Conservation (phyloP, 1,284 basidiomycete species). For the Moniliella sp. region DNA sequence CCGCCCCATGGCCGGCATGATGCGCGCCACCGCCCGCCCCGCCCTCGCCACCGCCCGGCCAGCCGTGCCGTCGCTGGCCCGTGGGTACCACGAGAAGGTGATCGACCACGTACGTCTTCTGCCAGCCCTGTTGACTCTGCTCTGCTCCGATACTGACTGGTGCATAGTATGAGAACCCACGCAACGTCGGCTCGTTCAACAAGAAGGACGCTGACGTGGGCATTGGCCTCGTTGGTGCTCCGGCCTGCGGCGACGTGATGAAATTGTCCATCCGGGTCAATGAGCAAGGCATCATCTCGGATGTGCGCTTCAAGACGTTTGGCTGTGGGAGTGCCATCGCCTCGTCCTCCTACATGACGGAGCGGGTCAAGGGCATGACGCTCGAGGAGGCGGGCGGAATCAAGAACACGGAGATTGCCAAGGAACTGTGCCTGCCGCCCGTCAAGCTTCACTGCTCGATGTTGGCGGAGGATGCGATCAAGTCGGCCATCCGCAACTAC, state of each 20-base stretch:
- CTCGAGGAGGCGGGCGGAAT: slow-evolving; percentile 84
- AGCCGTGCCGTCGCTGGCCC: neutral
- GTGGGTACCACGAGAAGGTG: slow-evolving; percentile 30
- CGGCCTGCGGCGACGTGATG: slow-evolving; percentile 86
- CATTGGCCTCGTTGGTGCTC: slow-evolving; percentile 90
- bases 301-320: slow-evolving; percentile 68
- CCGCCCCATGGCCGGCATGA: no score
- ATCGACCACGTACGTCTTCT: slow-evolving; percentile 15
- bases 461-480: slow-evolving; percentile 91
- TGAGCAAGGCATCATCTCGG: slow-evolving; percentile 74
- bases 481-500: slow-evolving; percentile 35
- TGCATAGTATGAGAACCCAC: slow-evolving; percentile 26
- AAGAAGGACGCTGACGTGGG: slow-evolving; percentile 79
- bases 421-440: slow-evolving; percentile 62
- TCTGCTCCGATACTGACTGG: neutral
- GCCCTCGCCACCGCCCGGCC: no score
- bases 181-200: slow-evolving; percentile 54
- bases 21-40: no score
- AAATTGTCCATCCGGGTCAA: slow-evolving; percentile 95
- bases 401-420: slow-evolving; percentile 97
- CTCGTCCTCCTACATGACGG: slow-evolving; percentile 47
- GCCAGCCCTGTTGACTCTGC: neutral
- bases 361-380: slow-evolving; percentile 85
- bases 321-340: slow-evolving; percentile 82
- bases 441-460: slow-evolving; percentile 64